Evolutionary conservation across 2,329 filamentous ascomycete species (phyloP).

Genomic region (Bimuria novae-zelandiae): DNA sequence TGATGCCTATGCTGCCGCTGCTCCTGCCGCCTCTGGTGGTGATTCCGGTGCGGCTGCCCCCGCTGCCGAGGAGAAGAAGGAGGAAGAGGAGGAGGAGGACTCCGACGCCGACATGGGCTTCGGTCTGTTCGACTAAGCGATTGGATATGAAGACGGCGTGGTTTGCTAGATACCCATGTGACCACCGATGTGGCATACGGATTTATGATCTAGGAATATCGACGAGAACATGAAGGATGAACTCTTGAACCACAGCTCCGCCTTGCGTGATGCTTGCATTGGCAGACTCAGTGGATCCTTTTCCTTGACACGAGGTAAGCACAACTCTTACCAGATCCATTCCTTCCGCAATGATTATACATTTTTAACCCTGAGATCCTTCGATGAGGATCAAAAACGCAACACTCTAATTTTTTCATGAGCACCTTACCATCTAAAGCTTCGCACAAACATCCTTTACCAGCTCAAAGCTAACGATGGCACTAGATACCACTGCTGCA

Average conservation of each 20-base stretch:
- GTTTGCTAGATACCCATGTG: slow-evolving; percentile 26
- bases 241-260: slow-evolving; percentile 16
- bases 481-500: too few relatives aligned
- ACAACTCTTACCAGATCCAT: slow-evolving; percentile 8
- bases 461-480: slow-evolving; percentile 25
- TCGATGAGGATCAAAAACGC: slow-evolving; percentile 64
- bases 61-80: slow-evolving; percentile 48
- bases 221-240: slow-evolving; percentile 44
- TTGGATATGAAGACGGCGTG: slow-evolving; percentile 23
- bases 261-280: slow-evolving; percentile 31
- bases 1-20: slow-evolving; percentile 87
- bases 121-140: slow-evolving; percentile 59
- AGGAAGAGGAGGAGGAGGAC: slow-evolving; percentile 59
- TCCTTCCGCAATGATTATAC: slow-evolving; percentile 60
- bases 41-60: slow-evolving; percentile 52
- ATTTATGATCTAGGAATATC: slow-evolving; percentile 37
- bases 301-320: slow-evolving; percentile 42
- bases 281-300: slow-evolving; percentile 14
- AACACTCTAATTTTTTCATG: slow-evolving; percentile 78
- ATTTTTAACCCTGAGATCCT: slow-evolving; percentile 68
- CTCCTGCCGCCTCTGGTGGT: slow-evolving; percentile 65
- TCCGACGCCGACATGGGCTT: slow-evolving; percentile 61
- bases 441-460: neutral
- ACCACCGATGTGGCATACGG: slow-evolving; percentile 24
- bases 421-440: slow-evolving; percentile 37